Base-by-base conservation (phyloP, 352 stramenopile genomes). In the Phytopythium mirpurense region DNA sequence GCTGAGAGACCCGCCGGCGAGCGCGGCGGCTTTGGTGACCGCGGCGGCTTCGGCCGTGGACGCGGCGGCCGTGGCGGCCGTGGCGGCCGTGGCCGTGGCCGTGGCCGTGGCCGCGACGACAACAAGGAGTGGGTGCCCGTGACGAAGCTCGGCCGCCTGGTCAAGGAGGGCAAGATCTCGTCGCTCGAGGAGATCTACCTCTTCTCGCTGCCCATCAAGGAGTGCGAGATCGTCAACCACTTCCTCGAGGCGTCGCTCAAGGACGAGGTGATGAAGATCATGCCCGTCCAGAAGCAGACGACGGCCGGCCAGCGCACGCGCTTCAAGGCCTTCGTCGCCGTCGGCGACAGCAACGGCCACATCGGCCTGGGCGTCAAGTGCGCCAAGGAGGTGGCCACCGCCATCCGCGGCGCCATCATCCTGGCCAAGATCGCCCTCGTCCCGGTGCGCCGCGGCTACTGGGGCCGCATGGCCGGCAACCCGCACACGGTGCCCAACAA, bases 241-340 rank as follows among this genome's bases (percentile, higher is more conserved):
- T 99, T 99, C 81, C 75, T 99, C 19, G 96, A 98, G 76, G 74
- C 96, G 56, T 96, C 93, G 76, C 96, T 99, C 56, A 98, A 98
- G 74, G 97, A 99, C 75, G 97, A 99, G 71, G 96, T 99, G 50
- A 99, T 99, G 96, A 99, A 99, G 89, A 99, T 99, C 86, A 99
- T 99, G 95, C 96, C 97, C 56, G 97, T 99, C 51, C 97, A 99
- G 83, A 99, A 99, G 93, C 96, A 99, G 83, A 98, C 95, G 48
- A 98, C 95, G 41, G 97, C 97, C 59, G 97, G 97, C 86, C 97
- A 99, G 89, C 89, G 97, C 59, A 99, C 97, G 64, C 90, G 97
- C 59, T 99, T 99, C 93, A 99, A 99, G 87, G 97, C 97, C 35
- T 99, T 99, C 74, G 97, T 99, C 29, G 97, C 96, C 57, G 94